Conservation (phyloP, 148 eudicot genomes). For the Gaultheria prostrata region DNA sequence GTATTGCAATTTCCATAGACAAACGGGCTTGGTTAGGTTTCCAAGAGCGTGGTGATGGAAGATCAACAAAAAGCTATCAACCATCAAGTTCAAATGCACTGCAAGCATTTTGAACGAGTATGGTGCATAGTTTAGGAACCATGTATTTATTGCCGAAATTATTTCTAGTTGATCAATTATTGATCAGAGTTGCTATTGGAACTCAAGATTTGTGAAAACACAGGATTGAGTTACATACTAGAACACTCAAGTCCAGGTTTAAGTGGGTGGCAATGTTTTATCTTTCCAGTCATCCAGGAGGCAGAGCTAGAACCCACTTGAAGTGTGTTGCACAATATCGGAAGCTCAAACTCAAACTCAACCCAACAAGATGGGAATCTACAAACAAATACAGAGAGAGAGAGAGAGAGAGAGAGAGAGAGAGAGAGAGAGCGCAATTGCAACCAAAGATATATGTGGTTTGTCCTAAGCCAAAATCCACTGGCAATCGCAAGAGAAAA, state of each 20-base stretch:
- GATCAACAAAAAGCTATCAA: not conserved
- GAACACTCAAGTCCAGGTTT: not conserved
- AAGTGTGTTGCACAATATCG: not conserved
- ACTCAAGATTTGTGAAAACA: not conserved
- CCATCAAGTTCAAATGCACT: not conserved
- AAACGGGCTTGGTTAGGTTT: not conserved
- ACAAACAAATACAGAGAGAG: not conserved
- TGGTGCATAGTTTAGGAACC: not conserved
- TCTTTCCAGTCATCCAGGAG: not conserved
- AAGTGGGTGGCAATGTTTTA: not conserved
- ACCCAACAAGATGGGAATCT: not conserved
- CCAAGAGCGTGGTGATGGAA: not conserved
- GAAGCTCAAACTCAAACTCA: not conserved
- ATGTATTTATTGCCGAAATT: not conserved
- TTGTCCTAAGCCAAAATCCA: not conserved
- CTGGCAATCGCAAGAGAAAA: not conserved
- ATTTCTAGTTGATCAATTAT: not conserved
- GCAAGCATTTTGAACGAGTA: not conserved
- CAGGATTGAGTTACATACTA: not conserved
- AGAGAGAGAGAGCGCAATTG: not conserved
- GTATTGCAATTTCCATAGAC: not conserved
- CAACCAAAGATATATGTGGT: not conserved
- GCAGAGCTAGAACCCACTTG: not conserved
- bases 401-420: not conserved
- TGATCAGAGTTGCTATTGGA: not conserved